These are phyloP conservation scores for Gremmenia infestans DNA, from an alignment of 2,329 filamentous ascomycete genomes.

Conservation along the genomic window DNA sequence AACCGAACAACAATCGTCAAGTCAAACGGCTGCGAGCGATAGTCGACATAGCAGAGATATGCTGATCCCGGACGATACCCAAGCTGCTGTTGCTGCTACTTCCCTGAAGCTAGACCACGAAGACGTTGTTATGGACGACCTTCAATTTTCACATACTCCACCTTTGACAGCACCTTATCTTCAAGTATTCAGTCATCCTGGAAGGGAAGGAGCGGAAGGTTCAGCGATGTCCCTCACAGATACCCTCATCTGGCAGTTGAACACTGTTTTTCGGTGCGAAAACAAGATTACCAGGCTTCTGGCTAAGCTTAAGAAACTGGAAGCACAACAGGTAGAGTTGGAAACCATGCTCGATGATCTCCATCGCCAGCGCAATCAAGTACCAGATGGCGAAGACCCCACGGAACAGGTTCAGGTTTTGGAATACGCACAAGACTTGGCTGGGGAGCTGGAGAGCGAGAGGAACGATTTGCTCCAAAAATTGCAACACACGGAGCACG, in stretches of 20 bases:
- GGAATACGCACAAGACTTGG: background rate
- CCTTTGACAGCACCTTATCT: background rate
- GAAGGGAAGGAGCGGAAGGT: background rate
- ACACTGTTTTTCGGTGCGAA: slow-evolving; percentile 2
- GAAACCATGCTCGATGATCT: background rate
- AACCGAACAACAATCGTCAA: too few relatives aligned
- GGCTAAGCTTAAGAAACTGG: background rate
- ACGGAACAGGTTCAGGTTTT: too few relatives aligned
- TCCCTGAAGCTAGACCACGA: too few relatives aligned
- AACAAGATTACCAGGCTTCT: background rate
- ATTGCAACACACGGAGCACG: background rate
- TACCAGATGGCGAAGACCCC: background rate
- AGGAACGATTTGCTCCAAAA: background rate
- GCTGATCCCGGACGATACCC: too few relatives aligned
- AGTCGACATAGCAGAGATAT: too few relatives aligned
- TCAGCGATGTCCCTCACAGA: background rate
- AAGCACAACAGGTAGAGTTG: background rate
- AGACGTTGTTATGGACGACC: background rate
- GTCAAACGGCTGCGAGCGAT: too few relatives aligned
- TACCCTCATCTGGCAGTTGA: background rate
- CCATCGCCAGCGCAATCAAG: background rate
- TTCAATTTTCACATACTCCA: background rate
- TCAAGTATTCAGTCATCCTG: background rate
- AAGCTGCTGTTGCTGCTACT: too few relatives aligned
- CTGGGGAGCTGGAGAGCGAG: background rate